A percentile compares a stretch with the other conserved stretches of the same genome.
These are phyloP conservation scores for Kodamaea restingae DNA, from an alignment of 805 yeast genomes.

Conservation along the genomic window DNA sequence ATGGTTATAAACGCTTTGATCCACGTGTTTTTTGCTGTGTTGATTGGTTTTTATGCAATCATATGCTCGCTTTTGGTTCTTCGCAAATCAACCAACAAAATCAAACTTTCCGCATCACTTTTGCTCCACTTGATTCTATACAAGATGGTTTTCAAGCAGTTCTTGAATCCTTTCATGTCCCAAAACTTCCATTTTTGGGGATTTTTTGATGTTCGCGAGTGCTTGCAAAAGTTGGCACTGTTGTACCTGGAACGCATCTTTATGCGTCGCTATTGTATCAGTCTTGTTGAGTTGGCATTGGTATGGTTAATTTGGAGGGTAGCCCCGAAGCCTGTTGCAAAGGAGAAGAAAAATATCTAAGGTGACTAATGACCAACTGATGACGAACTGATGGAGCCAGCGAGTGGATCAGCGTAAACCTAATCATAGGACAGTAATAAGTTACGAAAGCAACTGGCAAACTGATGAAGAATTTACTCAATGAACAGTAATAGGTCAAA, in stretches of 20 bases:
- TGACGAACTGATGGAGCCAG: no score
- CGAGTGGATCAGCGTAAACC: no score
- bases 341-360: not conserved
- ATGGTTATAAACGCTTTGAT: constrained; percentile 1
- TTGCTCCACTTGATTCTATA: constrained; percentile 9
- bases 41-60: not conserved
- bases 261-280: not conserved
- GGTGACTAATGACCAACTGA: no score
- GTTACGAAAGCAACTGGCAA: no score
- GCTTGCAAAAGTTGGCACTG: constrained; percentile 3
- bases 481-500: no score
- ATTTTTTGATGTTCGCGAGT: constrained; percentile 10
- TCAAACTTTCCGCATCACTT: constrained; percentile 2
- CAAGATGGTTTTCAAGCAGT: constrained; percentile 7
- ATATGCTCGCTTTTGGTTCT: constrained; percentile 1
- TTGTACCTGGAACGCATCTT: constrained; percentile 1
- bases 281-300: constrained; percentile 8
- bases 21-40: not conserved
- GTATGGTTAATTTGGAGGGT: constrained; percentile 13
- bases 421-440: no score
- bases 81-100: not conserved
- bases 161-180: not conserved
- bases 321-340: not conserved
- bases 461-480: no score
- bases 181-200: constrained; percentile 9